Conservation (phyloP, 805 yeast species). For the Diddensiella santjacobensis region DNA sequence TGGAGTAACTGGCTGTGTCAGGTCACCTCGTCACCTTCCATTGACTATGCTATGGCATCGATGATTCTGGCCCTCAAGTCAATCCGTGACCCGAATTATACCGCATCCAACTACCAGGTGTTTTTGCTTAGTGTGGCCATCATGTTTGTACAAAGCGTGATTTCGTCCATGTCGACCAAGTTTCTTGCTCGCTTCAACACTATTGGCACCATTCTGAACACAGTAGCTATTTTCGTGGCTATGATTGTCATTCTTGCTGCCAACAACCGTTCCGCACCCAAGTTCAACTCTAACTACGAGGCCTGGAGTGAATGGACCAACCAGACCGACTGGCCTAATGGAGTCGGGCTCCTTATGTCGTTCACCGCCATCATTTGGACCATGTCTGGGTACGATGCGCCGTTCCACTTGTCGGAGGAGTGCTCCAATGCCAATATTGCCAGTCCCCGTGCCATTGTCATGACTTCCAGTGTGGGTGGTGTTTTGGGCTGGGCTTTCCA, state of each 20-base stretch:
- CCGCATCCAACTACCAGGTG: slow-evolving; percentile 46
- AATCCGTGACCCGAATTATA: slow-evolving; percentile 39
- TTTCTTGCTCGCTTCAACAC: slow-evolving; percentile 51
- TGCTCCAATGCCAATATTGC: slow-evolving; percentile 60
- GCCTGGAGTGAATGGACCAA: slow-evolving; percentile 54
- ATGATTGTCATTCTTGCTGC: slow-evolving; percentile 53
- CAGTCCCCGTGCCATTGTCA: slow-evolving; percentile 63
- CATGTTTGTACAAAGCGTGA: slow-evolving; percentile 43
- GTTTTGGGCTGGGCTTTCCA: slow-evolving; percentile 53
- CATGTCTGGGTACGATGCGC: slow-evolving; percentile 73
- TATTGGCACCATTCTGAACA: slow-evolving; percentile 47
- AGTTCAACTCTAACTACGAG: slow-evolving; percentile 45
- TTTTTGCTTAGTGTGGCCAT: slow-evolving; percentile 53
- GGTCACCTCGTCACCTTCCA: slow-evolving; percentile 59
- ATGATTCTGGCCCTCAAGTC: slow-evolving; percentile 52
- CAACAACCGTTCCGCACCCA: slow-evolving; percentile 37
- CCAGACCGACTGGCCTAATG: slow-evolving; percentile 61
- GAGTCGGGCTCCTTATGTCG: slow-evolving; percentile 53
- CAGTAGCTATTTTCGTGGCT: slow-evolving; percentile 48
- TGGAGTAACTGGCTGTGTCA: slow-evolving; percentile 65
- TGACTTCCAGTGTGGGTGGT: slow-evolving; percentile 56
- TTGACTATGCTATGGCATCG: slow-evolving; percentile 53
- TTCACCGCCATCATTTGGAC: slow-evolving; percentile 41
- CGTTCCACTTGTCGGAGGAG: slow-evolving; percentile 73
- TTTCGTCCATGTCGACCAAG: slow-evolving; percentile 53